Percentiles rank a stretch among this genome's conserved stretches.
These are phyloP conservation scores for Microascus cirrosus DNA, from an alignment of 2,329 filamentous ascomycete genomes.

Conservation along the genomic window DNA sequence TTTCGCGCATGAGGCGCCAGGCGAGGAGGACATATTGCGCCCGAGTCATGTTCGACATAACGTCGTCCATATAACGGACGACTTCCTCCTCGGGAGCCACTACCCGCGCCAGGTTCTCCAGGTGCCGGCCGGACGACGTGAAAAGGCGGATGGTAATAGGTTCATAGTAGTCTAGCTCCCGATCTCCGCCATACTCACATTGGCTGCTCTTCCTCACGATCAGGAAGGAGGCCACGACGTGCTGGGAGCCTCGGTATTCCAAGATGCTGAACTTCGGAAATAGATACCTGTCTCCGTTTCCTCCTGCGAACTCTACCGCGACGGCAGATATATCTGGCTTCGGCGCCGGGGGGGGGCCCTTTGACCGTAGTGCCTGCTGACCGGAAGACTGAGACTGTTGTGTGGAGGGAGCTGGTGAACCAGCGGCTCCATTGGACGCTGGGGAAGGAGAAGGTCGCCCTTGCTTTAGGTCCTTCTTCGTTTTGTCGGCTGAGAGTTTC, in stretches of 20 bases:
- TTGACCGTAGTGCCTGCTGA: constrained; percentile 34
- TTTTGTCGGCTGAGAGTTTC: constrained; percentile 4
- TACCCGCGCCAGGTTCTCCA: constrained; percentile 50
- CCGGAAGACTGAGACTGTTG: constrained; percentile 25
- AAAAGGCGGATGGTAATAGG: constrained; percentile 56
- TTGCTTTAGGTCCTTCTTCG: constrained; percentile 12
- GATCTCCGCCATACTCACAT: constrained; percentile 54
- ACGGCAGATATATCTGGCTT: constrained; percentile 55
- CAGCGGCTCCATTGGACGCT: constrained; percentile 2
- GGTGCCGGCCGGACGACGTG: constrained; percentile 39
- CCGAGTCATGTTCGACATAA: constrained; percentile 59
- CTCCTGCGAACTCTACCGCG: constrained; percentile 56
- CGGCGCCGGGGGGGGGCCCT: constrained; percentile 40
- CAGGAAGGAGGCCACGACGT: constrained; percentile 65
- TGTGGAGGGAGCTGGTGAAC: constrained; percentile 5
- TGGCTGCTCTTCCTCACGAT: constrained; percentile 61
- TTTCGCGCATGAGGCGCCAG: constrained; percentile 47
- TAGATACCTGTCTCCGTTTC: constrained; percentile 62
- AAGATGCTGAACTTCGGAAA: constrained; percentile 72
- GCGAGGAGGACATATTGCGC: constrained; percentile 57
- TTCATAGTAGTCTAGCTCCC: constrained; percentile 61
- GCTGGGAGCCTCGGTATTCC: constrained; percentile 51
- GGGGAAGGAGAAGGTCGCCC: constrained; percentile 8
- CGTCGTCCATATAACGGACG: constrained; percentile 55
- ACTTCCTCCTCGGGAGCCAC: constrained; percentile 55